Evolutionary conservation across 495 filamentous ascomycete genomes (phyloP).

Genomic region (Filosporella fistucella): DNA sequence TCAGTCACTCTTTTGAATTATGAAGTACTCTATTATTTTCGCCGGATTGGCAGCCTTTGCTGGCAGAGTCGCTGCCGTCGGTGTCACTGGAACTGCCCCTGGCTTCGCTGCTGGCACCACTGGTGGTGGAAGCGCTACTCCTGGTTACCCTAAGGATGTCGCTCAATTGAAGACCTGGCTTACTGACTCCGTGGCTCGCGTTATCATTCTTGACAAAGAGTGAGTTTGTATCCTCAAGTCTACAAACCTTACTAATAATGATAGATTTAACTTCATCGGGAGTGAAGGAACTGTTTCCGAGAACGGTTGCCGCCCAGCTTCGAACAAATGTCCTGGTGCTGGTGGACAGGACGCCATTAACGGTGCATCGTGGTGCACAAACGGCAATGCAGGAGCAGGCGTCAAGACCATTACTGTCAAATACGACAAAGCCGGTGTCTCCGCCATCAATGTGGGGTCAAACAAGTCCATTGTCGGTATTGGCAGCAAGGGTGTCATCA

Average conservation of each 20-base stretch:
- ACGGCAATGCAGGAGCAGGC: constrained; percentile 38
- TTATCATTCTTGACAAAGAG: constrained; percentile 42
- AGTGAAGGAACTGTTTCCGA: constrained; percentile 35
- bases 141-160: constrained; percentile 37
- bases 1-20: not conserved
- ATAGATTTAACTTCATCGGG: constrained; percentile 37
- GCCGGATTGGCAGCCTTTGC: not conserved
- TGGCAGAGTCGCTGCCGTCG: not conserved
- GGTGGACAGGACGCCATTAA: constrained; percentile 44
- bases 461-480: constrained; percentile 32
- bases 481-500: constrained; percentile 31
- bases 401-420: constrained; percentile 9
- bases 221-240: not conserved
- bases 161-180: constrained; percentile 31
- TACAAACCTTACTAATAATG: not conserved
- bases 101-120: constrained; percentile 35
- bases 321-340: constrained; percentile 16
- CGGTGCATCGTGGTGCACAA: constrained; percentile 16
- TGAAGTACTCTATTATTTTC: constrained; percentile 1
- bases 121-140: constrained; percentile 42
- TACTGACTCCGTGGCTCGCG: constrained; percentile 36
- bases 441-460: constrained; percentile 28
- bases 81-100: constrained; percentile 34
- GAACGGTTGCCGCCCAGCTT: constrained; percentile 39
- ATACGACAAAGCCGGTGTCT: constrained; percentile 27